Percentiles rank a stretch among this genome's conserved stretches.
These are phyloP conservation scores for Coemansia sp. DNA, from an alignment of 192 early-diverging fungal species.

Conservation along the genomic window DNA sequence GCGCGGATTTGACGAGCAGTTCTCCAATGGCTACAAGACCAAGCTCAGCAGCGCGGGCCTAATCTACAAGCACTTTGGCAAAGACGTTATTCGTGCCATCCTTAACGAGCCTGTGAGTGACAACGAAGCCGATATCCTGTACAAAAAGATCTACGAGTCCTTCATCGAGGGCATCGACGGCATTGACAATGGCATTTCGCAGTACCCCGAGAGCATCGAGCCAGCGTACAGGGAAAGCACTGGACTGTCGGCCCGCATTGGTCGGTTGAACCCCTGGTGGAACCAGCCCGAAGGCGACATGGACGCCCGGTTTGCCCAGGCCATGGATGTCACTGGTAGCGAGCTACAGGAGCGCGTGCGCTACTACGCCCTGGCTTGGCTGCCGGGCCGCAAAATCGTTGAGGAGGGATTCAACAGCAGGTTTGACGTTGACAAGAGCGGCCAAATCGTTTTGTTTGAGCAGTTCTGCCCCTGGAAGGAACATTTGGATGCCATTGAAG, in stretches of 20 bases:
- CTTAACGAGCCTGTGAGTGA: conserved; percentile 44
- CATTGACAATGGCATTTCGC: conserved; percentile 91
- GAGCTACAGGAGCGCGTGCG: conserved; percentile 70
- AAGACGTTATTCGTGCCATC: conserved; percentile 64
- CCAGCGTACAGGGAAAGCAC: conserved; percentile 83
- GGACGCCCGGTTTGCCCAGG: conserved; percentile 66
- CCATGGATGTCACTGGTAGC: conserved; percentile 71
- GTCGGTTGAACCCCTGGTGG: conserved; percentile 91
- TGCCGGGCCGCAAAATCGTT: conserved; percentile 86
- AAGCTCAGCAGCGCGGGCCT: conserved; percentile 94
- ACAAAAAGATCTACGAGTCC: conserved; percentile 80
- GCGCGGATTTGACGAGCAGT: conserved; percentile 88
- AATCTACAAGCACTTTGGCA: conserved; percentile 96
- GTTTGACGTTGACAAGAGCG: conserved; percentile 64
- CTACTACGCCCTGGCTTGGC: conserved; percentile 76
- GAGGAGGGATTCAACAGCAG: conserved; percentile 62
- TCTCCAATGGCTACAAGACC: conserved; percentile 69
- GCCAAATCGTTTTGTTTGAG: conserved; percentile 80
- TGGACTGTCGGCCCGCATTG: conserved; percentile 75
- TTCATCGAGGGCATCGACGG: conserved; percentile 80
- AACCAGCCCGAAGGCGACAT: conserved; percentile 79
- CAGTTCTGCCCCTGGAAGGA: conserved; percentile 93
- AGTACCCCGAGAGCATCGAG: conserved; percentile 76
- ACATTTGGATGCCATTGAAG: conserved; percentile 73
- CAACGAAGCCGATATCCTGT: conserved; percentile 63